Conservation (phyloP, 306 rosid species). For the Cyclanthera cordifolia region DNA sequence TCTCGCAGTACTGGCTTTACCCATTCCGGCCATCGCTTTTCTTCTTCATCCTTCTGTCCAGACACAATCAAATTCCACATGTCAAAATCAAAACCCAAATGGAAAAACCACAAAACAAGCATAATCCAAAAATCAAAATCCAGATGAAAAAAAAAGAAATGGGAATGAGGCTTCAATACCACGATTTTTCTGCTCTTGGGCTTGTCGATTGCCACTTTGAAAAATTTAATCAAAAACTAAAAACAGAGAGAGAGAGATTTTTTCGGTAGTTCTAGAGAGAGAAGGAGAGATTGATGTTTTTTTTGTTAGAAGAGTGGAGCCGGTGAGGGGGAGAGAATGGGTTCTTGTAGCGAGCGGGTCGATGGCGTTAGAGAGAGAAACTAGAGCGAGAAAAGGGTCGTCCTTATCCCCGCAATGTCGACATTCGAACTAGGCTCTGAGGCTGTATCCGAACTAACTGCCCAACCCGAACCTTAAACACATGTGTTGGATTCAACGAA, state of each 20-base stretch:
- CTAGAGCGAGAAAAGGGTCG: constrained; percentile 27
- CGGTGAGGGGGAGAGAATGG: constrained; percentile 48
- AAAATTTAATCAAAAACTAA: neutral
- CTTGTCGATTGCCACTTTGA: constrained; percentile 90
- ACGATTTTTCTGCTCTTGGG: constrained; percentile 92
- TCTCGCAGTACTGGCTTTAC: constrained; percentile 73
- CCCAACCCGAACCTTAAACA: constrained; percentile 24
- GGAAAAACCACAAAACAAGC: constrained; percentile 16
- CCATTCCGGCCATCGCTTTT: constrained; percentile 97
- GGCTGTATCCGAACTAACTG: too few species aligned
- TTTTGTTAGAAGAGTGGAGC: constrained; percentile 26
- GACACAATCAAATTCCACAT: neutral
- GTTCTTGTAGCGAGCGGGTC: constrained; percentile 58
- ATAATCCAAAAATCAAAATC: neutral
- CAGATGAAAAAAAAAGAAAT: neutral
- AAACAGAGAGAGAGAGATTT: neutral
- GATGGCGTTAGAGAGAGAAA: constrained; percentile 50
- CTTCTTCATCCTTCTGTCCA: constrained; percentile 86
- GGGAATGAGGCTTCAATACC: constrained; percentile 21
- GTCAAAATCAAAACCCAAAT: neutral
- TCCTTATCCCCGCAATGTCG: constrained; percentile 45
- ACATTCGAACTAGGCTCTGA: neutral
- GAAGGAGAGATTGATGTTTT: neutral
- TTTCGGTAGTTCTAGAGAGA: constrained; percentile 1
- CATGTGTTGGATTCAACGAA: constrained; percentile 70